Percentiles rank a stretch among this genome's conserved stretches.
These are phyloP conservation scores for Rhodotorula sphaerocarpa DNA, from an alignment of 768 basidiomycete species.

Conservation along the genomic window DNA sequence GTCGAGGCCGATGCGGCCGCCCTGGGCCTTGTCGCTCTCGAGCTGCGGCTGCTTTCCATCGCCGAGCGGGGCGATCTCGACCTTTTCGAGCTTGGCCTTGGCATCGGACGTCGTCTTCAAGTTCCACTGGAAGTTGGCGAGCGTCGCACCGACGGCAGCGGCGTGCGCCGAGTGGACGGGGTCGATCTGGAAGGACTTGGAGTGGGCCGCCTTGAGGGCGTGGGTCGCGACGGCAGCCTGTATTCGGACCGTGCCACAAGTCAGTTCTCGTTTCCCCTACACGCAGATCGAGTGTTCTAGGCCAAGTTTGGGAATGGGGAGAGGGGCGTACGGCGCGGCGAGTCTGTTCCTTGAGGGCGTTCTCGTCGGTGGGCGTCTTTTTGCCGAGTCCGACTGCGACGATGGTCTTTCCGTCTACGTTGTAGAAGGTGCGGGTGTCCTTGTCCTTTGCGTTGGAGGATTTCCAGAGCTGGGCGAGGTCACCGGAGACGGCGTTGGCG, in stretches of 20 bases:
- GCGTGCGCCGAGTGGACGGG: constrained; percentile 42
- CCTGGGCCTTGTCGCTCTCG: constrained; percentile 51
- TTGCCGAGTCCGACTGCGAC: constrained; percentile 25
- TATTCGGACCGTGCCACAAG: too few relatives aligned
- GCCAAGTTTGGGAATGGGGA: neutral
- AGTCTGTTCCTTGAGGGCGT: constrained; percentile 24
- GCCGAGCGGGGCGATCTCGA: constrained; percentile 53
- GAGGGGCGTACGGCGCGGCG: neutral
- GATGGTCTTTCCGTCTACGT: constrained; percentile 41
- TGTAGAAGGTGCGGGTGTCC: constrained; percentile 41
- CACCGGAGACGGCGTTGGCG: neutral
- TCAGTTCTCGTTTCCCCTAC: constrained; percentile 49
- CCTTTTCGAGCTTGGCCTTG: constrained; percentile 58
- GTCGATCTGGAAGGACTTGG: constrained; percentile 58
- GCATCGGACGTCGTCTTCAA: constrained; percentile 32
- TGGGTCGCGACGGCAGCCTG: constrained; percentile 66
- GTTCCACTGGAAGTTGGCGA: constrained; percentile 47
- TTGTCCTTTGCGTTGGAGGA: constrained; percentile 37
- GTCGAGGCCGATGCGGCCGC: constrained; percentile 45
- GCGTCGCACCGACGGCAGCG: constrained; percentile 65
- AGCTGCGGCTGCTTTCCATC: constrained; percentile 10
- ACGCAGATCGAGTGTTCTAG: constrained; percentile 45
- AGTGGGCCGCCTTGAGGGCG: constrained; percentile 53
- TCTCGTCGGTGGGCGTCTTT: constrained; percentile 17
- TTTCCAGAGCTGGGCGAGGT: constrained; percentile 29